Conservation (phyloP, 176 grass and related monocot species). For the sorghum (Sorghum bicolor) region Sorghum_bicolor_NCBIv3 NC_012877.2:57105001-57105500, state of each 20-base stretch:
- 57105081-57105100: background rate
- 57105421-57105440: background rate
- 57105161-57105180: background rate
- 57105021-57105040: background rate
- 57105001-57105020: background rate
- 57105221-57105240: background rate
- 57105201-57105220: conserved; percentile 11
- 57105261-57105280: too few relatives aligned
- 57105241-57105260: background rate
- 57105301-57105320: conserved; percentile 20
- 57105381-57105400: background rate
- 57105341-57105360: conserved; percentile 5
- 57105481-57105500: background rate
- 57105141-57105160: conserved; percentile 31
- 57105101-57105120: background rate
- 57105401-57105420: too few relatives aligned
- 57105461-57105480: background rate
- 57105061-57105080: background rate
- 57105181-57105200: background rate
- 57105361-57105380: background rate
- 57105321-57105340: background rate
- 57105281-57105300: background rate
- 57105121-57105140: background rate
- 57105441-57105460: background rate
- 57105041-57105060: background rate